Base-by-base conservation (phyloP, 1,139 yeast genomes). In the Candida sp. region DNA sequence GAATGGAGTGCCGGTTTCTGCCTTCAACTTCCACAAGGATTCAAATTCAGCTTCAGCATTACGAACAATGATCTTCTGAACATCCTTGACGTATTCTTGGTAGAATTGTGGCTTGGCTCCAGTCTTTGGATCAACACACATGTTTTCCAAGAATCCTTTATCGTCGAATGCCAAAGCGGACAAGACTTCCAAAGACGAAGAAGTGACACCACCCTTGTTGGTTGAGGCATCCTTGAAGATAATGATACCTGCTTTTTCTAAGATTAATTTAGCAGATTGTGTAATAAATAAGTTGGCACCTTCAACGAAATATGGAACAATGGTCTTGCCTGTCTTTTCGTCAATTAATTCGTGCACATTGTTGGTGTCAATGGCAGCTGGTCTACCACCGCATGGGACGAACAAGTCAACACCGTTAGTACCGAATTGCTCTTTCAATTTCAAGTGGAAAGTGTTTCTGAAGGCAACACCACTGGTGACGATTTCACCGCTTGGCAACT, bases 361-460 rank as follows among this genome's bases (percentile, higher is more conserved):
- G 68, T 86, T 87, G 57, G 94, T 85, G 69, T 93, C 96, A 70
- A 94, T 88, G 17, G 98, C 96, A 61, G 90, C 94, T 55, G 99
- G 99, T 73, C 99, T 89, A 61, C 99, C 99, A 72, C 99, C 99
- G 73, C 99, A 94, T 53, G 99, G 99, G 45, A 93, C 98, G 73
- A 94, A 92, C 63, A 88, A 75, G 63, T 88, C 90, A 59, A 93
- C 79, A 34, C 85, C 85, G 48, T 84, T 78, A 23, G 62, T 56
- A 50, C 88, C 88, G 60, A 82, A 86, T 56, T 81, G 79, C 58
- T 86, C 85, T 60, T 86, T 82, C 55, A 88, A 74, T 61, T 85
- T 83, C 63, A 91, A 78, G 69, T 94, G 99, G 86, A 90, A 93
- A 44, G 85, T 80, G 72, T 94, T 94, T 76, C 99, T 86, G 78